Conservation (phyloP, 2,329 filamentous ascomycete genomes). For the Aspergillus niger region DNA sequence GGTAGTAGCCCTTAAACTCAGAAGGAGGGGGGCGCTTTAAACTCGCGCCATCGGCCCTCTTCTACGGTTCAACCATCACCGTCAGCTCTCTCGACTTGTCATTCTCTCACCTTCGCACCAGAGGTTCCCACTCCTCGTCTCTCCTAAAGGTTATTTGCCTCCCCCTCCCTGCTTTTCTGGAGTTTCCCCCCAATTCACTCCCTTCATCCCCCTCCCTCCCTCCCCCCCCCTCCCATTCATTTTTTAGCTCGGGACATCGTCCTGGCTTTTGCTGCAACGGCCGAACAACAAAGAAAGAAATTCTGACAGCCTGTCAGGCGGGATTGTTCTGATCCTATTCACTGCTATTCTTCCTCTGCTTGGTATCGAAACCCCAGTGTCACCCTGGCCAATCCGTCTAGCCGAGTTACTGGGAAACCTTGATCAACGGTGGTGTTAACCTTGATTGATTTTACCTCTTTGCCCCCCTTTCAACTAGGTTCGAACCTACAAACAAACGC, state of each 20-base stretch:
- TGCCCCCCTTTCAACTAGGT: constrained; percentile 21
- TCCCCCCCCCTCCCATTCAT: constrained; percentile 3
- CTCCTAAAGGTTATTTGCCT: constrained; percentile 22
- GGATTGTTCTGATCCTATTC: background rate
- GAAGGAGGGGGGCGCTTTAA: constrained; percentile 22
- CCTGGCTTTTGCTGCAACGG: background rate
- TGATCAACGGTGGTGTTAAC: constrained; percentile 25
- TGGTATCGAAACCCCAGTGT: constrained; percentile 9
- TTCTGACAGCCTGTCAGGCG: background rate
- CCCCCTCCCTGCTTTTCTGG: constrained; percentile 19
- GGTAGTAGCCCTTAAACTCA: constrained; percentile 28
- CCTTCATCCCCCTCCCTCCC: constrained; percentile 3
- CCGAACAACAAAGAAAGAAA: background rate
- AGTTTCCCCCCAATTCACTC: background rate
- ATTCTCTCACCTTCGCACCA: constrained; percentile 18
- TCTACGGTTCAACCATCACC: constrained; percentile 22
- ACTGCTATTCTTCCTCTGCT: background rate
- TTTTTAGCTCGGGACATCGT: constrained; percentile 14
- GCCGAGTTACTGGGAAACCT: constrained; percentile 21
- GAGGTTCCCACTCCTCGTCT: constrained; percentile 10
- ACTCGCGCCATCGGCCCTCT: constrained; percentile 24
- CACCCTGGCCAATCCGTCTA: constrained; percentile 11
- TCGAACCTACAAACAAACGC: constrained; percentile 18
- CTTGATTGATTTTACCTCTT: constrained; percentile 24
- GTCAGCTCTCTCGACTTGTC: constrained; percentile 25